phyloP scores from a whole-genome alignment of 805 yeast species.

The Metschnikowia vanudenii region DNA sequence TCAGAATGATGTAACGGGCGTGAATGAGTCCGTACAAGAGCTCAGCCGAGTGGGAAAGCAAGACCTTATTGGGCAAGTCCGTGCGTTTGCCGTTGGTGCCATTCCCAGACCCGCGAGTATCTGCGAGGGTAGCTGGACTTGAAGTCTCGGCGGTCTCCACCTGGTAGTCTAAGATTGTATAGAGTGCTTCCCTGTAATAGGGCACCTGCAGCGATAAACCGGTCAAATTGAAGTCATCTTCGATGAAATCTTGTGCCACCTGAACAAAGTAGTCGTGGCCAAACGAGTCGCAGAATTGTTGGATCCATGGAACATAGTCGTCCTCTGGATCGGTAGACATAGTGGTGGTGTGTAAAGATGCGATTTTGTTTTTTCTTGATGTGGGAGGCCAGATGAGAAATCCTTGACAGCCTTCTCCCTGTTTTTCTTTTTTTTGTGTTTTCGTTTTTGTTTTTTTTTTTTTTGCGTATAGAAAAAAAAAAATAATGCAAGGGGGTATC shows the following conservation, averaged over 20 bases:
- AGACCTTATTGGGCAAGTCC: conserved; percentile 65
- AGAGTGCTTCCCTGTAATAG: conserved; percentile 86
- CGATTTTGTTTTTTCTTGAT: background rate
- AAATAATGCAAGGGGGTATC: no score
- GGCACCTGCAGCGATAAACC: conserved; percentile 86
- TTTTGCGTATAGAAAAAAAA: no score
- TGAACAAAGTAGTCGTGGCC: conserved; percentile 92
- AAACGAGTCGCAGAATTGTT: conserved; percentile 71
- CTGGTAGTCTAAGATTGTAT: conserved; percentile 85
- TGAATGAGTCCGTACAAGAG: conserved; percentile 90
- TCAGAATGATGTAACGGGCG: conserved; percentile 84
- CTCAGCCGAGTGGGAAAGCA: conserved; percentile 88
- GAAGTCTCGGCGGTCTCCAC: conserved; percentile 45
- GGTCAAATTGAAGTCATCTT: conserved; percentile 94
- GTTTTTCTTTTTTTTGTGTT: no score
- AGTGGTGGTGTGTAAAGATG: background rate
- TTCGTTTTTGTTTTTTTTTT: no score
- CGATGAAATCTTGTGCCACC: conserved; percentile 88
- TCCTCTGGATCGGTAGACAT: conserved; percentile 49
- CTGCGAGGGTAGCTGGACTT: conserved; percentile 2
- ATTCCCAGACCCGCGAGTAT: background rate
- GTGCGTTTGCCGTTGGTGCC: conserved; percentile 39
- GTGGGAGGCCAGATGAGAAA: background rate
- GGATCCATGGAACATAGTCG: conserved; percentile 76
- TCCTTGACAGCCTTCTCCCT: background rate